phyloP scores from a whole-genome alignment of 164 flowering plant species.

The Magnolia changhungtana region DNA sequence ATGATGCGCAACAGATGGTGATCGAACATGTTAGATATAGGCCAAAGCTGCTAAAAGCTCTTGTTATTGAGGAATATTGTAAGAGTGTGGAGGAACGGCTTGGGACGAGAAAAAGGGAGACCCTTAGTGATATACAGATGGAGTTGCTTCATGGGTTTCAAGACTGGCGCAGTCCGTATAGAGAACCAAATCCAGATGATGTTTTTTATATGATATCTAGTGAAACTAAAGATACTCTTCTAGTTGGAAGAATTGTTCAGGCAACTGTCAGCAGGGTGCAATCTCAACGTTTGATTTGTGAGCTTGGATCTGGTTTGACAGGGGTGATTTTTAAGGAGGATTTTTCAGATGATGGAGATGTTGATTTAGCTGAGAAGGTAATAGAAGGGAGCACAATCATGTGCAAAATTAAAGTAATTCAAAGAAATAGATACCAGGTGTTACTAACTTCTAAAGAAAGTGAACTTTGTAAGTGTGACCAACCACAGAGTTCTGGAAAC shows the following conservation, averaged over 20 bases:
- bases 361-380: conserved; percentile 34
- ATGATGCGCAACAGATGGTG: conserved; percentile 78
- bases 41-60: conserved; percentile 47
- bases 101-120: conserved; percentile 49
- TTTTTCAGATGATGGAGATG: conserved; percentile 54
- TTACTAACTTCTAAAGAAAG: conserved; percentile 53
- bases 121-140: conserved; percentile 60
- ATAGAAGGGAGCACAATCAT: conserved; percentile 65
- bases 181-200: conserved; percentile 78
- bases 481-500: conserved; percentile 7
- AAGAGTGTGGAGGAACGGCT: conserved; percentile 21
- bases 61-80: conserved; percentile 49
- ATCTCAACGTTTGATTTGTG: conserved; percentile 57
- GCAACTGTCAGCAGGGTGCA: conserved; percentile 84
- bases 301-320: conserved; percentile 85
- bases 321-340: conserved; percentile 74
- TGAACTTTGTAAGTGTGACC: conserved; percentile 50
- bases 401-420: conserved; percentile 68
- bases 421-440: conserved; percentile 69
- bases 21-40: conserved; percentile 80
- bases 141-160: conserved; percentile 84
- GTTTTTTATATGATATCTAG: conserved; percentile 88
- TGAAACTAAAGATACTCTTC: conserved; percentile 78
- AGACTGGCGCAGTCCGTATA: conserved; percentile 71
- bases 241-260: conserved; percentile 81